phyloP scores from a whole-genome alignment of 306 rosid species.

The Senna tora region DNA sequence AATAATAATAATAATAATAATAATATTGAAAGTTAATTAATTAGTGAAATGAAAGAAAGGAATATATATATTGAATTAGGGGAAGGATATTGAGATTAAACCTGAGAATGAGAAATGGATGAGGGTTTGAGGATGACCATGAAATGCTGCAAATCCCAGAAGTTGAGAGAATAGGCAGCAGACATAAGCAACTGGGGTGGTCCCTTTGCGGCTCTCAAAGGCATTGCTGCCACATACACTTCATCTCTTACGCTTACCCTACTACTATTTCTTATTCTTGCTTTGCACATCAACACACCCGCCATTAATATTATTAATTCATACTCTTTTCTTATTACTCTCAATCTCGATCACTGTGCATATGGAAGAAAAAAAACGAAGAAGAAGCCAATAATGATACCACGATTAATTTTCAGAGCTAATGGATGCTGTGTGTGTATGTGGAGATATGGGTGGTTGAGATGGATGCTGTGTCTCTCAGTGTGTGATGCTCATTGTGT shows the following conservation, averaged over 20 bases:
- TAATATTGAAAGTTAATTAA: no score
- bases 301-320: conserved; percentile 40
- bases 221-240: conserved; percentile 84
- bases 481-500: neutral
- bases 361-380: no score
- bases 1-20: no score
- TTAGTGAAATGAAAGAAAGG: neutral
- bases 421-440: no score
- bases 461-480: no score
- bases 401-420: no score
- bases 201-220: conserved; percentile 86
- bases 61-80: neutral
- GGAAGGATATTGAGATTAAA: conserved; percentile 28
- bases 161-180: conserved; percentile 66
- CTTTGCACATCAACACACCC: conserved; percentile 32
- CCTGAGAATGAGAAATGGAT: conserved; percentile 60
- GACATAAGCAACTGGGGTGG: conserved; percentile 81
- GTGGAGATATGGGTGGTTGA: no score
- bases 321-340: no score
- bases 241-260: conserved; percentile 68
- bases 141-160: conserved; percentile 90
- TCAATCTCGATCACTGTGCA: no score
- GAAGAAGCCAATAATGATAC: no score
- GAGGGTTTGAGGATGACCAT: conserved; percentile 75
- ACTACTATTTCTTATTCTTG: conserved; percentile 30